Evolutionary conservation across 1,139 yeast genomes (phyloP).

Genomic region (Saccharomyces hybrid): DNA sequence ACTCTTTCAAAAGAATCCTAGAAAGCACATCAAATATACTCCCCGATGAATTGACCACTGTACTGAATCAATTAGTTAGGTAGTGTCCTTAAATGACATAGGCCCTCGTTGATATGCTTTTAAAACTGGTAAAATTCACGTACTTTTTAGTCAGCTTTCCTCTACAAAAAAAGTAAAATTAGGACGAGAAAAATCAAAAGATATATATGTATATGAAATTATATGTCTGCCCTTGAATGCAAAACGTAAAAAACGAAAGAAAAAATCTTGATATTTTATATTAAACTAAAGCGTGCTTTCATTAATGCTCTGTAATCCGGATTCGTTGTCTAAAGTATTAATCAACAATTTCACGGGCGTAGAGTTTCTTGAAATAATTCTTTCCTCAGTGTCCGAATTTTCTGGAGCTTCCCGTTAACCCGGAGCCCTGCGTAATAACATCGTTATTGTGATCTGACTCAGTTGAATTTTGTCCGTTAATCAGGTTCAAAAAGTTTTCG

Average conservation of each 20-base stretch:
- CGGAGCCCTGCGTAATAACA: not conserved
- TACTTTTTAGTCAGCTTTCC: not conserved
- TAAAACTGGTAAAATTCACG: not conserved
- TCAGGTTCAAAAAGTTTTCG: not conserved
- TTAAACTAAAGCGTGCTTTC: not conserved
- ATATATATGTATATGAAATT: not conserved
- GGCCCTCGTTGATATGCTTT: too few relatives aligned
- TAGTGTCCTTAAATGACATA: conserved; percentile 10
- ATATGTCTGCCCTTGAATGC: not conserved
- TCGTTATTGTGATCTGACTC: not conserved
- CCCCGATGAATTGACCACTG: conserved; percentile 28
- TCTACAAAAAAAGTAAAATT: not conserved
- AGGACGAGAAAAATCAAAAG: not conserved
- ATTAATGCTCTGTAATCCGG: not conserved
- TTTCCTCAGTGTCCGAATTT: conserved; percentile 5
- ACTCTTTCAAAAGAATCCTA: conserved; percentile 31
- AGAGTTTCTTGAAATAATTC: not conserved
- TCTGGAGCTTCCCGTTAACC: not conserved
- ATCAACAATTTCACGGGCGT: not conserved
- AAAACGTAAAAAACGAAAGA: not conserved
- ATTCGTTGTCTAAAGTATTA: not conserved
- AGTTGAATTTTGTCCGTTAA: not conserved
- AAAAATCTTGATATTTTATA: not conserved
- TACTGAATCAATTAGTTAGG: conserved; percentile 29
- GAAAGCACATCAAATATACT: conserved; percentile 38